These are phyloP conservation scores for Suhomyces anneliseae DNA, from an alignment of 1,139 yeast genomes.

Conservation along the genomic window DNA sequence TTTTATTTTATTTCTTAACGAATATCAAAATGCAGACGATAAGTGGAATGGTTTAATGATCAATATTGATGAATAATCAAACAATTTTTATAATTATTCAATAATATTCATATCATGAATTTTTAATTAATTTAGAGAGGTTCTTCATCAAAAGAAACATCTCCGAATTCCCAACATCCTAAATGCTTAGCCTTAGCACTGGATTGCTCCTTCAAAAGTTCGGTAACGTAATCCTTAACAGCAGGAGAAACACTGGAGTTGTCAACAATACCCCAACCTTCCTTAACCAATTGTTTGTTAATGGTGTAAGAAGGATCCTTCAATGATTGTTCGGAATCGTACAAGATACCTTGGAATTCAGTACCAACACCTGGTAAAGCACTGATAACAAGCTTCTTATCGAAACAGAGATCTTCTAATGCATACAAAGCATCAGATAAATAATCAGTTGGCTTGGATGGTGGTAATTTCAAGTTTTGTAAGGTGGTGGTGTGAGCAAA, in stretches of 20 bases:
- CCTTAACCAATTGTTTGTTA: slow-evolving; percentile 59
- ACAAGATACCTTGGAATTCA: slow-evolving; percentile 54
- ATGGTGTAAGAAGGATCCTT: slow-evolving; percentile 60
- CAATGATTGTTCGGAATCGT: slow-evolving; percentile 59
- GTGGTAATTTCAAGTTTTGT: slow-evolving; percentile 61
- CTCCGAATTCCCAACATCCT: slow-evolving; percentile 87
- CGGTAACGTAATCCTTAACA: slow-evolving; percentile 37
- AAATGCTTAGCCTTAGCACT: slow-evolving; percentile 52
- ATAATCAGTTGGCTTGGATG: slow-evolving; percentile 58
- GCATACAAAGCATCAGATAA: slow-evolving; percentile 57
- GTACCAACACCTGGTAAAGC: slow-evolving; percentile 45
- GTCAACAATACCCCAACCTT: slow-evolving; percentile 68
- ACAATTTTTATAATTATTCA: too few species aligned
- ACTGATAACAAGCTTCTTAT: slow-evolving; percentile 59
- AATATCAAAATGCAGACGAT: too few species aligned
- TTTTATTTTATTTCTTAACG: too few species aligned
- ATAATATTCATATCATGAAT: neutral
- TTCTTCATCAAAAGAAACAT: slow-evolving; percentile 63
- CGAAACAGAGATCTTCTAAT: slow-evolving; percentile 55
- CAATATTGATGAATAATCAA: neutral
- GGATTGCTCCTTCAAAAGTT: slow-evolving; percentile 42
- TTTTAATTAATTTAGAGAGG: slow-evolving; percentile 11
- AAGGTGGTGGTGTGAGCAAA: slow-evolving; percentile 61
- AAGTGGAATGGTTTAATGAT: too few species aligned
- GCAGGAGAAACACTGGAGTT: slow-evolving; percentile 33